A percentile compares a stretch with the other conserved stretches of the same genome.
Conservation (phyloP, 2,329 filamentous ascomycete genomes). For the Colletotrichum shisoi region DNA sequence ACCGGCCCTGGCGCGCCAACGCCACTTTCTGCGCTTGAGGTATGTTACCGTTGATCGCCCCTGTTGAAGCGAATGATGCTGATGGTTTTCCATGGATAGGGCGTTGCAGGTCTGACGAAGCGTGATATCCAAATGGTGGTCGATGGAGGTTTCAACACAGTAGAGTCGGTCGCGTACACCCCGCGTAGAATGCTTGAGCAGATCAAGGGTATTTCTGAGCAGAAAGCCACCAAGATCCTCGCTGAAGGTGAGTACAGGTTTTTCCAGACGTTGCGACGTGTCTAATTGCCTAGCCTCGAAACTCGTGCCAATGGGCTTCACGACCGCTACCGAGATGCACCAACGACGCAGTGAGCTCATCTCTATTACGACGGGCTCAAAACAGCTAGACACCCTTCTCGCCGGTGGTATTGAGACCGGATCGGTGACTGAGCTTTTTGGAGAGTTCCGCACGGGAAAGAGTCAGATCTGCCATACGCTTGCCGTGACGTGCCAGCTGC, state of each 20-base stretch:
- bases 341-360: conserved; percentile 95
- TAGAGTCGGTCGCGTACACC: conserved; percentile 94
- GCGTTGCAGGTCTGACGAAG: conserved; percentile 87
- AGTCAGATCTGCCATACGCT: conserved; percentile 98
- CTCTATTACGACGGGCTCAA: conserved; percentile 96
- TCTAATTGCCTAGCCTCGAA: conserved; percentile 73
- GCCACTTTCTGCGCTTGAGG: conserved; percentile 84
- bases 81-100: conserved; percentile 59
- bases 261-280: conserved; percentile 31
- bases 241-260: conserved; percentile 72
- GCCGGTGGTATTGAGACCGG: conserved; percentile 96
- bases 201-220: conserved; percentile 97
- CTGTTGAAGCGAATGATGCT: background rate
- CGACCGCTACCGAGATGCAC: conserved; percentile 98
- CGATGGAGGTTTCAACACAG: conserved; percentile 92
- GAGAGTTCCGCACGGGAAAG: conserved; percentile 97
- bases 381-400: conserved; percentile 92
- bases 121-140: conserved; percentile 92
- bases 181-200: conserved; percentile 85
- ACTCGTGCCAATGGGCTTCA: conserved; percentile 98
- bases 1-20: conserved; percentile 93
- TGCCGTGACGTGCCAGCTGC: conserved; percentile 96
- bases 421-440: conserved; percentile 97
- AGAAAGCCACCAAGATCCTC: conserved; percentile 91
- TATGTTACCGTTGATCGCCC: conserved; percentile 52